Evolutionary conservation across 192 early-diverging fungal genomes (phyloP), one percentile per base, ranked within the genome.

Genomic region (Rhizophlyctis rosea): DNA sequence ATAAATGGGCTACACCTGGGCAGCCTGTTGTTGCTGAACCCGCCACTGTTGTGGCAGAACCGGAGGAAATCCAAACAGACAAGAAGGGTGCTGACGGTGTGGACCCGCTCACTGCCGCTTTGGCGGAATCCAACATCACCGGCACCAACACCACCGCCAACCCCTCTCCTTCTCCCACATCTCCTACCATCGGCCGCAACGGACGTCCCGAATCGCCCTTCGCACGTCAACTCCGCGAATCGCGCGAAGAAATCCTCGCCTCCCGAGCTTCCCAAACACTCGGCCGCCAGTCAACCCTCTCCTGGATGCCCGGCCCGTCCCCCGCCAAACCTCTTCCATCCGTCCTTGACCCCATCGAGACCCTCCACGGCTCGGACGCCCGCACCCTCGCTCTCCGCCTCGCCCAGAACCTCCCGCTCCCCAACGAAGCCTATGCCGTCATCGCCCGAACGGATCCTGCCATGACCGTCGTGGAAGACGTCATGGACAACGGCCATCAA

Each of bases 401-500:
- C 36, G 66, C 73, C 16, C 54, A 73, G 51, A 59, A 50, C 31
- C 51, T 54, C 36, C n/a, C 39, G 3, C 7, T 76, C 3, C 77
- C 81, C 35, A 13, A 65, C 66, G 23, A 59, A 18, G 61, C 57
- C 28, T 59, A 67, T 31, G 67, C 64, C 53, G 62, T 82, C 39
- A 80, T 82, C 28, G 77, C 77, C 11, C 66, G 64, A 34, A 65
- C 77, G 29, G 77, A 77, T 47, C 61, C 77, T 16, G 31, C 56
- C 39, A 48, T 68, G 9, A 70, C 68, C 14, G 34, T 49, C 27
- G 58, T 57, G 9, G 18, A 52, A 23, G 77, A 82, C 51, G 68
- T 72, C 34, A n/a, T 62, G 0, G 81, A 82, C 53, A 58, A 80
- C 51, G 72, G 70, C 32, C 65, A 77, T 9, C 48, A 67, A 14